A percentile compares a stretch with the other conserved stretches of the same genome.
Conservation (phyloP, 1,284 basidiomycete genomes). For the Hemileia vastatrix region DNA sequence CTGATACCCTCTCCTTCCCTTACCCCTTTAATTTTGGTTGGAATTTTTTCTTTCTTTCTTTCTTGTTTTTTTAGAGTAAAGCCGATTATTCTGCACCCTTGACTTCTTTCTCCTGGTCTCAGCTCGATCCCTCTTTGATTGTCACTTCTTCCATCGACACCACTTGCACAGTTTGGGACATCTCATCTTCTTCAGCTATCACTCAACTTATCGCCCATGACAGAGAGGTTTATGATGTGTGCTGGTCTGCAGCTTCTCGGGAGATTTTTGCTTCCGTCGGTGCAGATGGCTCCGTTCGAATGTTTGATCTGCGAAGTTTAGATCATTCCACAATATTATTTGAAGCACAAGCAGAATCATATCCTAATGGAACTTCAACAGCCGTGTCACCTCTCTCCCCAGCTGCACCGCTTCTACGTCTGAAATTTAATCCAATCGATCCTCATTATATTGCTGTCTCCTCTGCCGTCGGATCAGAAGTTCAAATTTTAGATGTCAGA, state of each 20-base stretch:
- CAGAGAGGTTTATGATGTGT: conserved; percentile 88
- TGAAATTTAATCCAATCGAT: conserved; percentile 75
- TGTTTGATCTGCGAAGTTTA: conserved; percentile 88
- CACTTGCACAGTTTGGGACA: conserved; percentile 62
- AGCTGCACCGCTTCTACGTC: conserved; percentile 66
- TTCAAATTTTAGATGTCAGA: conserved; percentile 87
- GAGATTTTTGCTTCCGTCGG: conserved; percentile 98
- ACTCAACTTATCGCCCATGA: conserved; percentile 95
- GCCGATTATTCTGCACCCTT: conserved; percentile 74
- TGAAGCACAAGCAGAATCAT: conserved; percentile 65
- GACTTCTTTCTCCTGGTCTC: conserved; percentile 94
- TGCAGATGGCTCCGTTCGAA: conserved; percentile 88
- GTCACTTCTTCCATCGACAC: conserved; percentile 74
- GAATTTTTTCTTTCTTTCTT: not conserved
- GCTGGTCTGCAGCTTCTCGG: conserved; percentile 94
- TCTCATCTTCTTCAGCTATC: conserved; percentile 86
- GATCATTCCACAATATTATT: conserved; percentile 99
- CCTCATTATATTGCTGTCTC: conserved; percentile 88
- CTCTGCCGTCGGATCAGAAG: conserved; percentile 73
- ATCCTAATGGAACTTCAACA: conserved; percentile 51
- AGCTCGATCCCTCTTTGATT: conserved; percentile 81
- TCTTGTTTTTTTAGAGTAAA: conserved; percentile 56
- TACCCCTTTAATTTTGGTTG: not conserved
- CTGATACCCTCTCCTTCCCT: not conserved
- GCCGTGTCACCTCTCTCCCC: conserved; percentile 52